Conservation (phyloP, 2,329 filamentous ascomycete species). For the Tolypocladium nubicola region DNA sequence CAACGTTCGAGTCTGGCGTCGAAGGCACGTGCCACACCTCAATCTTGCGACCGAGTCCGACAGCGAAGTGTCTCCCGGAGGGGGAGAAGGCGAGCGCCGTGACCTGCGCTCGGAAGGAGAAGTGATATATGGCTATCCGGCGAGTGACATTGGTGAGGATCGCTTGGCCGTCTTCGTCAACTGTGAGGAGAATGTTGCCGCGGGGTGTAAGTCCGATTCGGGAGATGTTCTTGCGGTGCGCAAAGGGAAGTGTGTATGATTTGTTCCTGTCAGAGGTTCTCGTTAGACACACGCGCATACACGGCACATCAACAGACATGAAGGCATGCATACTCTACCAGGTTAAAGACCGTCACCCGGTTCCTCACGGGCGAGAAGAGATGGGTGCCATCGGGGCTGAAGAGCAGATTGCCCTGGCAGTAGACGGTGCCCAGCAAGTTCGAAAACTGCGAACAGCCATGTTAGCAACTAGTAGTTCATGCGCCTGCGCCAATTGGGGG, state of each 20-base stretch:
- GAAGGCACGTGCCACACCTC: slow-evolving; percentile 96
- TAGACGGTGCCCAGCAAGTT: slow-evolving; percentile 98
- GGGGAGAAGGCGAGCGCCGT: slow-evolving; percentile 84
- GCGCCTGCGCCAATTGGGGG: background rate
- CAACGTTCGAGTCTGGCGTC: slow-evolving; percentile 67
- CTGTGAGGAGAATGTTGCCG: slow-evolving; percentile 83
- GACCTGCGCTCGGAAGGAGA: slow-evolving; percentile 81
- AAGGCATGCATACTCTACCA: slow-evolving; percentile 63
- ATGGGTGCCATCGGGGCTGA: slow-evolving; percentile 91
- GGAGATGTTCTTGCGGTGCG: slow-evolving; percentile 87
- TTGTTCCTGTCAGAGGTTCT: slow-evolving; percentile 52
- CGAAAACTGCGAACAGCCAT: slow-evolving; percentile 59
- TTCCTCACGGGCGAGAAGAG: slow-evolving; percentile 95
- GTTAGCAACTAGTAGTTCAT: background rate
- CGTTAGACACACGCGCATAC: slow-evolving; percentile 19
- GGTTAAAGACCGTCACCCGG: slow-evolving; percentile 87
- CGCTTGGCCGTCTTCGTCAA: slow-evolving; percentile 89
- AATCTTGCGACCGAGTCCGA: slow-evolving; percentile 74
- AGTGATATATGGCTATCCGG: slow-evolving; percentile 81
- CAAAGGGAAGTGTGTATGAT: slow-evolving; percentile 77
- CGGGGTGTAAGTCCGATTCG: slow-evolving; percentile 79
- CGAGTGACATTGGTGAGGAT: slow-evolving; percentile 86
- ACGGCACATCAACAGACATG: background rate
- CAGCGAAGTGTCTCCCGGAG: slow-evolving; percentile 82
- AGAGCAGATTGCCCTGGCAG: slow-evolving; percentile 93